Evolutionary conservation across 306 rosid species (phyloP).

Genomic region (Neltuma alba): DNA sequence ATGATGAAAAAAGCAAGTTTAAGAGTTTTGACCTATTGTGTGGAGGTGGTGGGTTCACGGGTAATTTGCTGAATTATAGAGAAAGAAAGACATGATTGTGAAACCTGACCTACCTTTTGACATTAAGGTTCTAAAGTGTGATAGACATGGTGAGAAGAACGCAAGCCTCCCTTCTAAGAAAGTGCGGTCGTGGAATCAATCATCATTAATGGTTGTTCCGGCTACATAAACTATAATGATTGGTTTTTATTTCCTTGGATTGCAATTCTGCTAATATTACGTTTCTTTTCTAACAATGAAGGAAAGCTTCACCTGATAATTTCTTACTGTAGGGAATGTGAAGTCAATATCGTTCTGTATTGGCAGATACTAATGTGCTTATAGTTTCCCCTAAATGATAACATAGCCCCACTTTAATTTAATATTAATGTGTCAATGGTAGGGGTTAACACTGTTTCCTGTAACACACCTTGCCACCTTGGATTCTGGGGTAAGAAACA

Average conservation of each 20-base stretch:
- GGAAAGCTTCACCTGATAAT: slow-evolving; percentile 20
- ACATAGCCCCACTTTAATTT: slow-evolving; percentile 8
- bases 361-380: not conserved
- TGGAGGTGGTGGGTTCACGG: not conserved
- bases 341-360: slow-evolving; percentile 10
- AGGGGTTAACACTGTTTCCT: not conserved
- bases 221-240: slow-evolving; percentile 26
- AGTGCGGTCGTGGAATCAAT: slow-evolving; percentile 35
- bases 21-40: not conserved
- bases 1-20: not conserved
- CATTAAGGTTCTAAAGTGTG: slow-evolving; percentile 28
- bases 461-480: not conserved
- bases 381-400: not conserved
- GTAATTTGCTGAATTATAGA: slow-evolving; percentile 25
- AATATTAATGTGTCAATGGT: slow-evolving; percentile 12
- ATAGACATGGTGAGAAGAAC: slow-evolving; percentile 22
- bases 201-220: slow-evolving; percentile 30
- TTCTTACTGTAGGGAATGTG: slow-evolving; percentile 17
- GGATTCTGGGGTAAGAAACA: not conserved
- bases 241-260: slow-evolving; percentile 10
- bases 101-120: slow-evolving; percentile 40
- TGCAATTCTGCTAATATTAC: slow-evolving; percentile 19
- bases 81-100: slow-evolving; percentile 38
- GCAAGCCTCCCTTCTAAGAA: slow-evolving; percentile 16
- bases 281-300: not conserved